These are phyloP conservation scores for Elsinoe australis DNA, from an alignment of 2,329 filamentous ascomycete genomes.

Conservation along the genomic window DNA sequence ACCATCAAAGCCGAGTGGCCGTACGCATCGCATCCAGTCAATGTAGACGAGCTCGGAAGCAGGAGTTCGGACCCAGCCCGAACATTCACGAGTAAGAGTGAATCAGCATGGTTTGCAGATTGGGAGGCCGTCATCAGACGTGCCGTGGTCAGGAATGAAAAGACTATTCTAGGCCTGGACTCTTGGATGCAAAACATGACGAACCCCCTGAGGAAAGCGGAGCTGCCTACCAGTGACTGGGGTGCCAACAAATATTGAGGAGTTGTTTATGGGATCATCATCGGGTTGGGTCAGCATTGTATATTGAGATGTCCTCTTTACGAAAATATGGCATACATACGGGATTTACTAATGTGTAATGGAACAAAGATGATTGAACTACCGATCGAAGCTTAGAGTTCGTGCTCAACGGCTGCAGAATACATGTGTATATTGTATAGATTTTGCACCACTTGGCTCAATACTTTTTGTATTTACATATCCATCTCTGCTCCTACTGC, in stretches of 20 bases:
- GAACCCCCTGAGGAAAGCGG: conserved; percentile 3
- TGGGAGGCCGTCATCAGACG: conserved; percentile 8
- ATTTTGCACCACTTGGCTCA: too few relatives aligned
- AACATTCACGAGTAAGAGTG: conserved; percentile 6
- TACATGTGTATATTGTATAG: too few relatives aligned
- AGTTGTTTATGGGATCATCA: too few relatives aligned
- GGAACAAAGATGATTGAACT: too few relatives aligned
- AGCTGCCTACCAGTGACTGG: neutral
- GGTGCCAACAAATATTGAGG: neutral
- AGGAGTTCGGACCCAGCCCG: neutral
- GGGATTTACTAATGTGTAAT: too few relatives aligned
- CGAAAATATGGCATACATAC: too few relatives aligned
- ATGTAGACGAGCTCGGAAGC: neutral
- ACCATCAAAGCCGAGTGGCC: conserved; percentile 4
- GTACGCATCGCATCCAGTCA: neutral
- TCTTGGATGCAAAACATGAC: conserved; percentile 14
- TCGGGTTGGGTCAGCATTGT: too few relatives aligned
- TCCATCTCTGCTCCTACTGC: too few relatives aligned
- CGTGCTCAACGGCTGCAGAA: too few relatives aligned
- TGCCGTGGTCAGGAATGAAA: conserved; percentile 7
- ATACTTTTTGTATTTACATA: too few relatives aligned
- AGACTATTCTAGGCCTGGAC: neutral
- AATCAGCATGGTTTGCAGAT: neutral
- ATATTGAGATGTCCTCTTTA: too few relatives aligned
- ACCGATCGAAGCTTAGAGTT: too few relatives aligned